A percentile compares a stretch with the other conserved stretches of the same genome.
phyloP scores from a whole-genome alignment of 768 basidiomycete species.

The Ramaria sp. region DNA sequence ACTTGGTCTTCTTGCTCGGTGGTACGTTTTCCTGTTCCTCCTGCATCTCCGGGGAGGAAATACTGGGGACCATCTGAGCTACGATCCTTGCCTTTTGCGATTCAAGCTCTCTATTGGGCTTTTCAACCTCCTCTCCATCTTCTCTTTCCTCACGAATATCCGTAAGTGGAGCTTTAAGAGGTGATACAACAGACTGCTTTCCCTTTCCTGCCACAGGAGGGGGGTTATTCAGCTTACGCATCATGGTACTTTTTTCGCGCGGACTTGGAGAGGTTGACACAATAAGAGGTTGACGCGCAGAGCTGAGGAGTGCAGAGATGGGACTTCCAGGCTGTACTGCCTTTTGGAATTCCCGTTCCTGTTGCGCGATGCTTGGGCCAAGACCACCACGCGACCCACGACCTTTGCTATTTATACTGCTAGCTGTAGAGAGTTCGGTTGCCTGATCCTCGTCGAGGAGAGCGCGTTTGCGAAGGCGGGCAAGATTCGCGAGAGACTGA shows the following conservation, averaged over 20 bases:
- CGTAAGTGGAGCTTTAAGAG: constrained; percentile 20
- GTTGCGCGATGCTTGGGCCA: constrained; percentile 47
- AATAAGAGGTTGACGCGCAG: constrained; percentile 79
- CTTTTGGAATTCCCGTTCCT: constrained; percentile 94
- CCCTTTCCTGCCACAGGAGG: constrained; percentile 13
- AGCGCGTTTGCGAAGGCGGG: constrained; percentile 48
- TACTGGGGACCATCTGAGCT: constrained; percentile 69
- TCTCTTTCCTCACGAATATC: constrained; percentile 39
- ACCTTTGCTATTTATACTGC: background rate
- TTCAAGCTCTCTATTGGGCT: constrained; percentile 52
- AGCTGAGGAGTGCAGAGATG: constrained; percentile 82
- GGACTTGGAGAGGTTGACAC: constrained; percentile 29
- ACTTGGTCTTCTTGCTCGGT: constrained; percentile 18
- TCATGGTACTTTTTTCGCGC: constrained; percentile 9
- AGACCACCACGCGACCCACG: constrained; percentile 3
- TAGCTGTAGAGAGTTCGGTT: constrained; percentile 25
- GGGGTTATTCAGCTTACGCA: constrained; percentile 15
- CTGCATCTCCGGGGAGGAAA: constrained; percentile 28
- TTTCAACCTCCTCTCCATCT: constrained; percentile 27
- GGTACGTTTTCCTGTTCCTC: constrained; percentile 26
- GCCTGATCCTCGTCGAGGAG: constrained; percentile 54
- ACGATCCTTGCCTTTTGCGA: constrained; percentile 90
- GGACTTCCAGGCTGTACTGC: constrained; percentile 94
- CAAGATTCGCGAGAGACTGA: constrained; percentile 59
- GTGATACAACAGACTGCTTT: constrained; percentile 3